Percentiles rank a stretch among this genome's conserved stretches.
phyloP scores from a whole-genome alignment of 208 protist species.

The Jaenimonas drosophilae region DNA sequence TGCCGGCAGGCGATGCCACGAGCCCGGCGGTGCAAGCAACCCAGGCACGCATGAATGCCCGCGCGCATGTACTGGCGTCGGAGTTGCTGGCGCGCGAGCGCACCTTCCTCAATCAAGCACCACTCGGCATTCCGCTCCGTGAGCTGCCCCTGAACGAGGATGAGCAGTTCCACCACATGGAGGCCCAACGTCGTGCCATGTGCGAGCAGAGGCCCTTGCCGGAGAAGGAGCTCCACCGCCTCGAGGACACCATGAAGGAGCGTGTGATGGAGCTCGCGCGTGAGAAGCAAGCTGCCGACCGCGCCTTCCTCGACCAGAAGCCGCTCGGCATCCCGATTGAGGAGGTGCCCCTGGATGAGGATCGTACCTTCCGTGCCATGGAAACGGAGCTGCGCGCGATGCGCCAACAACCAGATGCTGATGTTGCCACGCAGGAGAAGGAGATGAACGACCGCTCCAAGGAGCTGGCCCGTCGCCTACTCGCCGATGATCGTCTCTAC shows the following conservation, averaged over 20 bases:
- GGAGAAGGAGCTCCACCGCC: conserved; percentile 19
- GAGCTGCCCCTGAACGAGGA: conserved; percentile 60
- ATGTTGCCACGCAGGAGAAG: conserved; percentile 17
- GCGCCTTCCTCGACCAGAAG: conserved; percentile 38
- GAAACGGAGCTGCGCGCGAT: conserved; percentile 50
- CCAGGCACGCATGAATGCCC: conserved; percentile 8
- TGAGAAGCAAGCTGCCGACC: conserved; percentile 35
- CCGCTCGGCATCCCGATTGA: conserved; percentile 43
- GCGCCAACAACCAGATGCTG: neutral
- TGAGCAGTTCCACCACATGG: conserved; percentile 37
- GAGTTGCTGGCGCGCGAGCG: conserved; percentile 27
- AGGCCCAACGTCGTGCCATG: conserved; percentile 22
- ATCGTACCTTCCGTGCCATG: conserved; percentile 33
- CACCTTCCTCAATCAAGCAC: conserved; percentile 61
- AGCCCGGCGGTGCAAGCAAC: conserved; percentile 2
- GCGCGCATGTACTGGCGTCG: conserved; percentile 6
- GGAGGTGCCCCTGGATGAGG: conserved; percentile 43
- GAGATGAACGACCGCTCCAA: conserved; percentile 41
- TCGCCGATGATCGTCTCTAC: conserved; percentile 40
- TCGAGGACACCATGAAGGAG: conserved; percentile 14
- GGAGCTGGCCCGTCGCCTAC: conserved; percentile 33
- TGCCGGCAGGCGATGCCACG: conserved; percentile 7
- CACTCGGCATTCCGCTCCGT: conserved; percentile 46
- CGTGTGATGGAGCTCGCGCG: conserved; percentile 42
- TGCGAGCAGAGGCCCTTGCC: conserved; percentile 21